Evolutionary conservation across 257 asterid genomes (phyloP).

Genomic region (Nicotiana noctiflora): DNA sequence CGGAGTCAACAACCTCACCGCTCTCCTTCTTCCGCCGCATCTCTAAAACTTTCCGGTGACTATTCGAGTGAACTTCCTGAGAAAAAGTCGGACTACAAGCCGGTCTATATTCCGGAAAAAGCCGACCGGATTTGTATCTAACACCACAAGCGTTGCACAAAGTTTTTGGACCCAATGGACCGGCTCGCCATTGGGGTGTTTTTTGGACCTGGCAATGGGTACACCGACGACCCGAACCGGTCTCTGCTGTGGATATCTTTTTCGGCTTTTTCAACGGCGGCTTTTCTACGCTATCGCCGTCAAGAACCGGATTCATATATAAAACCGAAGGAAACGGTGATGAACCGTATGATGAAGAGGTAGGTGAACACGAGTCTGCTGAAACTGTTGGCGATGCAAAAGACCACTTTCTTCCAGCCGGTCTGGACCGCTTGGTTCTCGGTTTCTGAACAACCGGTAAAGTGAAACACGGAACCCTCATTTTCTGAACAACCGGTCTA

Average conservation of each 20-base stretch:
- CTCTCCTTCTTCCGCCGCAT: slow-evolving; percentile 63
- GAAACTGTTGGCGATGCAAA: slow-evolving; percentile 32
- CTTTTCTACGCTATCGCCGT: slow-evolving; percentile 31
- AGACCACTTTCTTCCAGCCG: slow-evolving; percentile 41
- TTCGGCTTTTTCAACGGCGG: slow-evolving; percentile 52
- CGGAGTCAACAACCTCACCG: slow-evolving; percentile 22
- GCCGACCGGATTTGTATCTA: slow-evolving; percentile 84
- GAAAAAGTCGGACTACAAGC: slow-evolving; percentile 85
- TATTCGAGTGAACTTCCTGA: slow-evolving; percentile 54
- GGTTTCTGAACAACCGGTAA: slow-evolving; percentile 34
- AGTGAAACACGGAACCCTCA: slow-evolving; percentile 25
- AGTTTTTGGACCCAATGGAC: slow-evolving; percentile 75
- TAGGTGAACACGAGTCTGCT: slow-evolving; percentile 32
- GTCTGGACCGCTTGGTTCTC: slow-evolving; percentile 46
- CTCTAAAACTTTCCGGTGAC: slow-evolving; percentile 78
- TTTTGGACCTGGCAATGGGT: slow-evolving; percentile 71
- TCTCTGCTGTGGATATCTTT: slow-evolving; percentile 31
- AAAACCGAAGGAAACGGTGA: slow-evolving; percentile 23
- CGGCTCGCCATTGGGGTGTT: slow-evolving; percentile 90
- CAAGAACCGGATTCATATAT: slow-evolving; percentile 23
- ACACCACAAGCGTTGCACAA: slow-evolving; percentile 84
- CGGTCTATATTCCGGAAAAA: slow-evolving; percentile 70
- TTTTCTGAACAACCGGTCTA: slow-evolving; percentile 23
- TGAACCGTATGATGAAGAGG: slow-evolving; percentile 43
- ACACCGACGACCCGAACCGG: slow-evolving; percentile 53